A percentile compares a stretch with the other conserved stretches of the same genome.
phyloP scores from a whole-genome alignment of 495 filamentous ascomycete genomes.

The Xylaria venustula region DNA sequence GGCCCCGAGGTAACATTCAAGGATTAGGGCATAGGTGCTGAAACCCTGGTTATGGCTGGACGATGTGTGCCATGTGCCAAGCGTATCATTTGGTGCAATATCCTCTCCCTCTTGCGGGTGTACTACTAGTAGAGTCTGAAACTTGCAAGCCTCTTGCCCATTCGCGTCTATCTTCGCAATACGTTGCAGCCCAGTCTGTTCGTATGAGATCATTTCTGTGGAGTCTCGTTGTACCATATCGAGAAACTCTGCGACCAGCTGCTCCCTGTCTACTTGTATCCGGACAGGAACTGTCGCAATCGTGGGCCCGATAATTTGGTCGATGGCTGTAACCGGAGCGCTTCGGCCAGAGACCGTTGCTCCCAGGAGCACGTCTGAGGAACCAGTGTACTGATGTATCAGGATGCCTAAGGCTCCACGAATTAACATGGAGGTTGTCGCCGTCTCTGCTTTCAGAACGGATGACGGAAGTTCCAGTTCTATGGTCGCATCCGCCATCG shows the following conservation, averaged over 20 bases:
- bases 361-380: slow-evolving; percentile 49
- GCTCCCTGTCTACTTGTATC: slow-evolving; percentile 33
- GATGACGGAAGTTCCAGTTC: too few species aligned
- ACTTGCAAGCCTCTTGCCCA: slow-evolving; percentile 56
- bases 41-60: slow-evolving; percentile 13
- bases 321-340: slow-evolving; percentile 43
- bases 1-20: slow-evolving; percentile 22
- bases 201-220: slow-evolving; percentile 49
- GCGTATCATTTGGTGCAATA: slow-evolving; percentile 5
- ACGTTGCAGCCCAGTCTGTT: slow-evolving; percentile 61
- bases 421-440: slow-evolving; percentile 20
- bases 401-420: slow-evolving; percentile 41
- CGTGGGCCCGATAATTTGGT: slow-evolving; percentile 50
- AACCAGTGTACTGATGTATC: slow-evolving; percentile 27
- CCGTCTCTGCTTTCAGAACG: too few species aligned
- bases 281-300: slow-evolving; percentile 60
- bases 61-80: neutral
- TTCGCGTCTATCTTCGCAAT: slow-evolving; percentile 55
- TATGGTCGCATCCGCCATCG: too few species aligned
- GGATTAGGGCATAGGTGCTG: slow-evolving; percentile 18
- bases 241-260: slow-evolving; percentile 32
- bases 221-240: slow-evolving; percentile 47
- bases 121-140: slow-evolving; percentile 59
- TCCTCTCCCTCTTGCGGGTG: slow-evolving; percentile 34
- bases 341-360: slow-evolving; percentile 52